phyloP scores from a whole-genome alignment of 2,329 filamentous ascomycete species.

The Arthrobotrys conoides region DNA sequence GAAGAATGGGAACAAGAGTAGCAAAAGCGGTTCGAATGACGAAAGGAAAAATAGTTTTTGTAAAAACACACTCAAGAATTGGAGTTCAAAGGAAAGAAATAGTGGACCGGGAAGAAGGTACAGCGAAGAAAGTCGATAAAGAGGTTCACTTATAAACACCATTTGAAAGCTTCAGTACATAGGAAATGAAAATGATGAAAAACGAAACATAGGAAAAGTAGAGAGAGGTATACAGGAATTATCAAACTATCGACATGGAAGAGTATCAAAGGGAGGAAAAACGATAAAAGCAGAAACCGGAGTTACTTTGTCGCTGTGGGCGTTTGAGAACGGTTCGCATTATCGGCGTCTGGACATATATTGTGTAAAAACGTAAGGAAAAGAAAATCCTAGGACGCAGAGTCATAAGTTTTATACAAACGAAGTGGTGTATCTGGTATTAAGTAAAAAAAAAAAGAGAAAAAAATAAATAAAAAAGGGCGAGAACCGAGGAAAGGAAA shows the following conservation, averaged over 20 bases:
- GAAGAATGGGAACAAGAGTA: slow-evolving; percentile 20
- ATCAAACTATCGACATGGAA: slow-evolving; percentile 56
- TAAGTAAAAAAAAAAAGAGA: slow-evolving; percentile 44
- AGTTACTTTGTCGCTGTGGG: slow-evolving; percentile 53
- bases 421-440: slow-evolving; percentile 61
- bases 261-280: slow-evolving; percentile 20
- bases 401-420: slow-evolving; percentile 60
- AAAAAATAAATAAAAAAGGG: slow-evolving; percentile 27
- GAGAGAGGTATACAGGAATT: slow-evolving; percentile 56
- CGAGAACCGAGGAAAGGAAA: slow-evolving; percentile 39
- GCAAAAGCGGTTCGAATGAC: slow-evolving; percentile 13
- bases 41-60: slow-evolving; percentile 54
- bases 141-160: slow-evolving; percentile 58
- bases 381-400: slow-evolving; percentile 13
- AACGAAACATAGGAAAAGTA: slow-evolving; percentile 31
- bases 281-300: slow-evolving; percentile 42
- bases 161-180: slow-evolving; percentile 24
- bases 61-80: slow-evolving; percentile 62
- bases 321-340: slow-evolving; percentile 49
- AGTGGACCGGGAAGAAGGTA: slow-evolving; percentile 60
- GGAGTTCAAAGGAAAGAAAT: slow-evolving; percentile 61
- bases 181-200: slow-evolving; percentile 41
- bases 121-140: slow-evolving; percentile 61
- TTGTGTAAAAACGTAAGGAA: slow-evolving; percentile 33
- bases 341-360: slow-evolving; percentile 60